Conservation (phyloP, 1,139 yeast genomes). For the Yamadazyma triangularis region DNA sequence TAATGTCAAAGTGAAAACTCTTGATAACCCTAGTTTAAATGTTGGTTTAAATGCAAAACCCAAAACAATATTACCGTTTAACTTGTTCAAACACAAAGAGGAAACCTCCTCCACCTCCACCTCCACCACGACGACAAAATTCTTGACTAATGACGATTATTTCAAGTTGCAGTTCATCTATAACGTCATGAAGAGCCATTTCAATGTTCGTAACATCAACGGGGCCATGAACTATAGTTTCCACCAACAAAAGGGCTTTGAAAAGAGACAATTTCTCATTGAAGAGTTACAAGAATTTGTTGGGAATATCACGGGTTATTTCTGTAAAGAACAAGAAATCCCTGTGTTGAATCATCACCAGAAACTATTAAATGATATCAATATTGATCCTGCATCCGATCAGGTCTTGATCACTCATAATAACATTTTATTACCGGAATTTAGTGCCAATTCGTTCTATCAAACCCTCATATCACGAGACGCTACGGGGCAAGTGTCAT, state of each 20-base stretch:
- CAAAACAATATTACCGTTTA: slow-evolving; percentile 23
- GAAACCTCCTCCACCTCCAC: slow-evolving; percentile 7
- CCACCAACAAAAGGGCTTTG: not conserved
- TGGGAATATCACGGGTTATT: slow-evolving; percentile 22
- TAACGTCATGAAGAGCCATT: slow-evolving; percentile 28
- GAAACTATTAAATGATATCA: slow-evolving; percentile 10
- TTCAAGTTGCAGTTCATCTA: slow-evolving; percentile 32
- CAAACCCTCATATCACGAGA: slow-evolving; percentile 37
- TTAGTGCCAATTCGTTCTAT: slow-evolving; percentile 27
- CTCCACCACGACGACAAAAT: too few relatives aligned
- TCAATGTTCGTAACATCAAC: slow-evolving; percentile 26
- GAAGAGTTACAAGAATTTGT: slow-evolving; percentile 24
- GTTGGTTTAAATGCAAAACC: slow-evolving; percentile 25
- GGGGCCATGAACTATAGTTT: slow-evolving; percentile 23
- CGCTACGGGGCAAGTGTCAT: slow-evolving; percentile 29
- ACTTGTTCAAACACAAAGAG: slow-evolving; percentile 17
- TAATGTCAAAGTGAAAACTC: slow-evolving; percentile 18
- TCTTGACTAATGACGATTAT: slow-evolving; percentile 22
- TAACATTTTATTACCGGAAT: slow-evolving; percentile 33
- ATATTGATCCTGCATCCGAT: slow-evolving; percentile 15
- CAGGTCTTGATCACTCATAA: slow-evolving; percentile 33
- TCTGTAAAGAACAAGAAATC: slow-evolving; percentile 19
- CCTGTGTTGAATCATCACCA: slow-evolving; percentile 25
- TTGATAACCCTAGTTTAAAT: slow-evolving; percentile 19
- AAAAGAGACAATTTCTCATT: slow-evolving; percentile 16